Evolutionary conservation across 2,329 filamentous ascomycete genomes (phyloP).

Genomic region (Graphium sp.): DNA sequence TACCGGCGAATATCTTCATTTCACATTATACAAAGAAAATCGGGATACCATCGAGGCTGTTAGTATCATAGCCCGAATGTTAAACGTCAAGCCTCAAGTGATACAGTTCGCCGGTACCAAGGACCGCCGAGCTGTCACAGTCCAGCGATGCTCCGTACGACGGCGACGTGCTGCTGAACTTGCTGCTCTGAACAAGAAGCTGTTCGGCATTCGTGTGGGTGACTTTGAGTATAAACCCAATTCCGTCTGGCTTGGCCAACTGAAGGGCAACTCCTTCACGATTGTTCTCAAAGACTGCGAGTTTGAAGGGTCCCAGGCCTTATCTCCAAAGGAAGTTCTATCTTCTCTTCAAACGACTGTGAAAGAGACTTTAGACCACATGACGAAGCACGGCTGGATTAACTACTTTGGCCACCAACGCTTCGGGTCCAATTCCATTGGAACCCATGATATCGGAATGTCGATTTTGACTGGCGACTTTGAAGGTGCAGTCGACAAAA

Average conservation of each 20-base stretch:
- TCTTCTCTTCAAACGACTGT: conserved; percentile 19
- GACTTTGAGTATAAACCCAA: conserved; percentile 64
- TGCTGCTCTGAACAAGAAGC: conserved; percentile 44
- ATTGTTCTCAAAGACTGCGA: conserved; percentile 80
- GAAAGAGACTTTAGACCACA: conserved; percentile 43
- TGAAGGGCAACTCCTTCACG: conserved; percentile 80
- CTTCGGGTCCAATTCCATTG: conserved; percentile 75
- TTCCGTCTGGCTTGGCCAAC: conserved; percentile 65
- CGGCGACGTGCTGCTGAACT: conserved; percentile 39
- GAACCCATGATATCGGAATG: conserved; percentile 72
- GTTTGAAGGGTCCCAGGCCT: conserved; percentile 24
- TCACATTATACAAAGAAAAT: conserved; percentile 91
- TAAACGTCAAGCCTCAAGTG: conserved; percentile 58
- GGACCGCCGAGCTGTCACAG: conserved; percentile 72
- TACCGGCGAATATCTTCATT: conserved; percentile 66
- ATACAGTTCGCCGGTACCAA: conserved; percentile 76
- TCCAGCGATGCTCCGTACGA: conserved; percentile 58
- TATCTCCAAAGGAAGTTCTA: not conserved
- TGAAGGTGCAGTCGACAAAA: conserved; percentile 59
- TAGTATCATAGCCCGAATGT: conserved; percentile 54
- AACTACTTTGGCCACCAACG: conserved; percentile 98
- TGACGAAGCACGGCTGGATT: conserved; percentile 67
- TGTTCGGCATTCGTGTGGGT: conserved; percentile 50
- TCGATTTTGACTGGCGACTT: conserved; percentile 73
- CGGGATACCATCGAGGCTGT: conserved; percentile 91